phyloP scores from a whole-genome alignment of 1,139 yeast genomes.

The Yamadazyma friedrichii region DNA sequence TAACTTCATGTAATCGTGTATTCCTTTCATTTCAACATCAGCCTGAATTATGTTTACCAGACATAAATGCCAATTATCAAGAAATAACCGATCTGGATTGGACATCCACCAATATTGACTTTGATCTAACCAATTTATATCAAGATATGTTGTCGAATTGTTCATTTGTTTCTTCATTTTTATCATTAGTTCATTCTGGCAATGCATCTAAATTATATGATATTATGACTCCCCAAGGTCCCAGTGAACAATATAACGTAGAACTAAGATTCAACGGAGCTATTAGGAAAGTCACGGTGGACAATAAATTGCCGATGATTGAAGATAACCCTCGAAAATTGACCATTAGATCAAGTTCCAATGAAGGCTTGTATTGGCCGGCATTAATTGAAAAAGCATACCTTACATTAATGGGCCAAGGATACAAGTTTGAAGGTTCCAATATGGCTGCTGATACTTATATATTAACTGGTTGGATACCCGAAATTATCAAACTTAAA shows the following conservation, averaged over 20 bases:
- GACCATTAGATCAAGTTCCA: slow-evolving; percentile 40
- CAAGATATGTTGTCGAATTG: slow-evolving; percentile 71
- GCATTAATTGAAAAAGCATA: slow-evolving; percentile 78
- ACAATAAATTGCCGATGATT: slow-evolving; percentile 41
- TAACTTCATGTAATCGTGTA: slow-evolving; percentile 15
- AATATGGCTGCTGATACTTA: slow-evolving; percentile 77
- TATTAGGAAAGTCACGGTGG: slow-evolving; percentile 47
- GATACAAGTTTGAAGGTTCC: slow-evolving; percentile 71
- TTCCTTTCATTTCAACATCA: not conserved
- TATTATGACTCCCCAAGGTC: slow-evolving; percentile 27
- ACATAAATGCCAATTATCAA: slow-evolving; percentile 2
- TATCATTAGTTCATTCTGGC: slow-evolving; percentile 35
- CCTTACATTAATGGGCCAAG: slow-evolving; percentile 57
- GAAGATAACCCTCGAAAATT: slow-evolving; percentile 21
- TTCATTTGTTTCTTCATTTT: slow-evolving; percentile 68
- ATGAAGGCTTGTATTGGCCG: slow-evolving; percentile 55
- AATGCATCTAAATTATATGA: slow-evolving; percentile 15
- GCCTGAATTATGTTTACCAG: slow-evolving; percentile 18
- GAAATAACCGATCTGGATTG: slow-evolving; percentile 18
- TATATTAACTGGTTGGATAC: slow-evolving; percentile 69
- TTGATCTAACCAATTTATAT: slow-evolving; percentile 28
- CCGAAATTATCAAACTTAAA: slow-evolving; percentile 52
- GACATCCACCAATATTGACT: slow-evolving; percentile 11
- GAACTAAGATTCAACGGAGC: slow-evolving; percentile 57
- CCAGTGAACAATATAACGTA: slow-evolving; percentile 34